Base-by-base conservation (phyloP, 2,329 filamentous ascomycete genomes). In the Claviceps spartinae region DNA sequence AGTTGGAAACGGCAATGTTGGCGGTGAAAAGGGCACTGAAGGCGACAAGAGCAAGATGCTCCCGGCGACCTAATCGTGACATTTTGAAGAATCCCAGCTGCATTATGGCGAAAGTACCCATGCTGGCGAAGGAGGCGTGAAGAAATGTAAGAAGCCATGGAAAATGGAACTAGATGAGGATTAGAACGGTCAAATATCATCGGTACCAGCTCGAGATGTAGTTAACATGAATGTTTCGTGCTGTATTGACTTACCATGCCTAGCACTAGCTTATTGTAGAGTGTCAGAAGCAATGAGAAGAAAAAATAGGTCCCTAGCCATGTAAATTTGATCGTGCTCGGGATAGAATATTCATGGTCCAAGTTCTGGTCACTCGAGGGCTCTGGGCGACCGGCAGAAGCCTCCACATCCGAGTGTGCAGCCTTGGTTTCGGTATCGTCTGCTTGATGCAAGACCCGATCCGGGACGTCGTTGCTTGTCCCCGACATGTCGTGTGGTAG, bases 1-100 rank as follows among this genome's bases (percentile, higher is more conserved):
- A 70, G 64, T 82, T 82, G n/a, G 77, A 80, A 46, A 81, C 74
- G 53, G 79, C 79, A 57, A 82, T 81, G 64, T 82, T 82, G 62
- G 78, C 70, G 16, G 79, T 82, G 64, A 81, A 82, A 7, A 82
- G 71, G 42, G 75, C 69, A 38, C 79, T 82, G 62, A 82, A 82
- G 47, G 74, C 70, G 36, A 79, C 65, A 42, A 81, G 70, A n/a
- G 73, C 70, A 43, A 78, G 62, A 62, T 79, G 74, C 61, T 82
- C 77, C 34, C 70, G 72, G 34, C 69, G 68, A 3, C 70, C 71
- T 41, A 82, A 67, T 52, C 71, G 69, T 11, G 76, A 75, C 50
- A 78, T 66, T 58, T 71, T 72, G 60, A 81, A 76, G 50, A 74
- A 68, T 49, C 76, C 76, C 52, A 70, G 62, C 53, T 73, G 67